Evolutionary conservation across 2,329 filamentous ascomycete genomes (phyloP), one percentile per base, ranked within the genome.

Genomic region (Pseudogymnoascus sp.): DNA sequence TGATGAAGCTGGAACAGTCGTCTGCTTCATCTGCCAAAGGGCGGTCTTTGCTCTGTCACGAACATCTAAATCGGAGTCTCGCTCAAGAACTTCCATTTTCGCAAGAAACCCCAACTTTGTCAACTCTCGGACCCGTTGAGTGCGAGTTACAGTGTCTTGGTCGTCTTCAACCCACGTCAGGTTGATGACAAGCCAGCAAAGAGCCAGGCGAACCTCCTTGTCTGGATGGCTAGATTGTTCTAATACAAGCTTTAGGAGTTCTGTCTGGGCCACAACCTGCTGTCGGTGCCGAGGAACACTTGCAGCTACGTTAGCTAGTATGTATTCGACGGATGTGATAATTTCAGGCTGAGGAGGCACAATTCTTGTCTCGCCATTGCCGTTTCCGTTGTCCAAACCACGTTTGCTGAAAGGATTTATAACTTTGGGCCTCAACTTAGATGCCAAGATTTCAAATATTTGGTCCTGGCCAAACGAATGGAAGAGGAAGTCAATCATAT

Each of bases 231-330:
- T 83, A 70, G 95, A 90, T 64, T 96, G 87, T 14, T 85, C 84
- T 7, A 88, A 83, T 57, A 96, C 80, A 60, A 89, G 83, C 70
- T 84, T 86, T 65, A 98, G 81, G 4, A 98, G 79, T 11, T 89
- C 84, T 1, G 85, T 88, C 75, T 97, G 92, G 2, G 86, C 82
- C 62, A 96, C 85, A 10, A 96, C 81, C 14, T 91, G 78, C 71
- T 93, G 87, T 63, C 92, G 86, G 75, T 97, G 92, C 31, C 85
- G 83, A 2, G 92, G 86, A 11, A 87, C 80, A 68, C 91, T 91
- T 8, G 93, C 93, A 16, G 92, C 92, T 70, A 98, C 86, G 77
- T 98, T 92, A 13, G 95, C 88, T 60, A 98, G 81, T 64, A 97
- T 87, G 73, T 87, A 95, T 28, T 92, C 85, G 10, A 93, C 89